phyloP scores from a whole-genome alignment of 108 stramenopile genomes.

The Pseudonitzschia multistriata region DNA sequence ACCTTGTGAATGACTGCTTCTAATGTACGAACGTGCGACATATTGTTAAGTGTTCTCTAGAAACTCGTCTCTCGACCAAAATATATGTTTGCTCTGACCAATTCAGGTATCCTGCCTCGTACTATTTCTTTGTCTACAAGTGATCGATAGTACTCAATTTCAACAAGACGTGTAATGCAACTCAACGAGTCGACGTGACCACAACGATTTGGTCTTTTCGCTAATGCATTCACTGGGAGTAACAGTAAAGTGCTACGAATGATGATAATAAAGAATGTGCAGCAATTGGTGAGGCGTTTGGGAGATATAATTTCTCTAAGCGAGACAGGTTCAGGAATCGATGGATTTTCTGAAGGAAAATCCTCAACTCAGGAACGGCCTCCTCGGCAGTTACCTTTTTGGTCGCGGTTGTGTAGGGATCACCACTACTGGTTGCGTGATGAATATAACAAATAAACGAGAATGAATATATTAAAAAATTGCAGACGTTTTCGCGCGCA shows the following conservation, averaged over 20 bases:
- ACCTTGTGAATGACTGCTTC: slow-evolving; percentile 17
- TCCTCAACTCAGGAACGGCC: not conserved
- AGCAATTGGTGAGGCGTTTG: not conserved
- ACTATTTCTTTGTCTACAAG: no score
- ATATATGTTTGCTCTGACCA: no score
- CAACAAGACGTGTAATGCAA: no score
- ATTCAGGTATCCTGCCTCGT: no score
- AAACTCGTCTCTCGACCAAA: no score
- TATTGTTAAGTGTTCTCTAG: not conserved
- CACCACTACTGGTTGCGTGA: not conserved
- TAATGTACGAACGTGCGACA: slow-evolving; percentile 16
- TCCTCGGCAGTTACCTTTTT: slow-evolving; percentile 5
- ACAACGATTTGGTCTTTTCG: no score
- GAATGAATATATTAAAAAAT: not conserved
- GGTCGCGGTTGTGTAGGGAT: not conserved
- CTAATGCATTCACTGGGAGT: no score
- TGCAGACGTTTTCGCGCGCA: not conserved
- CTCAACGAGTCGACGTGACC: no score
- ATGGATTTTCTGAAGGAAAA: not conserved
- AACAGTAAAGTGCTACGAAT: no score
- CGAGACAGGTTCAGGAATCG: not conserved
- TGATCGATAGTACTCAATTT: no score
- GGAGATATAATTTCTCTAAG: not conserved
- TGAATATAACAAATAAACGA: not conserved
- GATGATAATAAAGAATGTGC: not conserved